phyloP scores from a whole-genome alignment of 2,329 filamentous ascomycete species.

The Bipolaris gigantea region DNA sequence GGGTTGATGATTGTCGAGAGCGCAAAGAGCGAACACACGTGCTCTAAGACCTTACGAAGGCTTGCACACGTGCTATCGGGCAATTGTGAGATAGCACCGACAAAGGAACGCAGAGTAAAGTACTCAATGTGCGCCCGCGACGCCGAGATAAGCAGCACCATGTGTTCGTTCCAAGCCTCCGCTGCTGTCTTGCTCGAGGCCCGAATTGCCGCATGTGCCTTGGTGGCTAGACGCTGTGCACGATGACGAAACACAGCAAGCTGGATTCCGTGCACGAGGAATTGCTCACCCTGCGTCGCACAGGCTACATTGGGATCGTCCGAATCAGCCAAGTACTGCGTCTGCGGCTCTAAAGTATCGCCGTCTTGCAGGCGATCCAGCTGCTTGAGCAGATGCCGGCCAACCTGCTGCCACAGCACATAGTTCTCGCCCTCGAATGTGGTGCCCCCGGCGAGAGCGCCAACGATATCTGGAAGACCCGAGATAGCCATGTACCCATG shows the following conservation, averaged over 20 bases:
- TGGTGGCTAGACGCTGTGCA: slow-evolving; percentile 17
- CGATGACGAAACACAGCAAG: slow-evolving; percentile 28
- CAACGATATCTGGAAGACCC: slow-evolving; percentile 38
- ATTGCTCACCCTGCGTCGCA: slow-evolving; percentile 4
- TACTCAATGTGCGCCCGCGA: slow-evolving; percentile 33
- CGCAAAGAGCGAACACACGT: slow-evolving; percentile 51
- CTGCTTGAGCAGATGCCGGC: slow-evolving; percentile 36
- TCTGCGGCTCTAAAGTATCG: background rate
- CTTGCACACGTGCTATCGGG: slow-evolving; percentile 11
- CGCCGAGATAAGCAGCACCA: slow-evolving; percentile 30
- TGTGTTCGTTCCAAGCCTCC: slow-evolving; percentile 33
- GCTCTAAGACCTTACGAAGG: slow-evolving; percentile 13
- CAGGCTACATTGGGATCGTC: slow-evolving; percentile 1
- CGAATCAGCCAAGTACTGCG: slow-evolving; percentile 1
- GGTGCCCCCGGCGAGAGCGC: slow-evolving; percentile 26
- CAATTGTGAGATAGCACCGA: background rate
- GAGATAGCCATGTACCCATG: slow-evolving; percentile 45
- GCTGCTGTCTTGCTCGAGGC: slow-evolving; percentile 7
- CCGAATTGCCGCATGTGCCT: slow-evolving; percentile 7
- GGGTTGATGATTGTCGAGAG: slow-evolving; percentile 47
- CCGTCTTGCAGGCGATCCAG: slow-evolving; percentile 9
- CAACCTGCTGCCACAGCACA: slow-evolving; percentile 47
- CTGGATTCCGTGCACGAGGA: slow-evolving; percentile 22
- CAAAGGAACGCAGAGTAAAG: slow-evolving; percentile 26
- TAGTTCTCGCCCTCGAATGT: slow-evolving; percentile 50